phyloP scores from a whole-genome alignment of 208 protist genomes.

The Wallacemonas sp. region DNA sequence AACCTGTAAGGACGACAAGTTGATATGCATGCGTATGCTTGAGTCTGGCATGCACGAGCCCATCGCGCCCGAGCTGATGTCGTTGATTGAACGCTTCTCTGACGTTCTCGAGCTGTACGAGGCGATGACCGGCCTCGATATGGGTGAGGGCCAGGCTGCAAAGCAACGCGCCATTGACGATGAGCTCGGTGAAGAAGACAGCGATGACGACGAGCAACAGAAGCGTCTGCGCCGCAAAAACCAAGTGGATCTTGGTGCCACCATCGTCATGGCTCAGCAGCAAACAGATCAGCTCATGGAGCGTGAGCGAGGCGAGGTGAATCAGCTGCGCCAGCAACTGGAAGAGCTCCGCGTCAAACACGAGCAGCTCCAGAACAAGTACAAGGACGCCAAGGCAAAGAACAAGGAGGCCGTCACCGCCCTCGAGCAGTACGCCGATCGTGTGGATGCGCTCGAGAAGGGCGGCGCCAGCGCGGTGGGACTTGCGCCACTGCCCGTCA shows the following conservation, averaged over 20 bases:
- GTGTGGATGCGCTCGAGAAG: conserved; percentile 57
- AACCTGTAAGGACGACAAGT: conserved; percentile 83
- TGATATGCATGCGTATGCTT: conserved; percentile 80
- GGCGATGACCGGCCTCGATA: conserved; percentile 82
- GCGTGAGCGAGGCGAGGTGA: conserved; percentile 58
- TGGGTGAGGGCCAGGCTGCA: conserved; percentile 72
- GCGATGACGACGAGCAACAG: conserved; percentile 85
- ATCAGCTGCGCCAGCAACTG: conserved; percentile 64
- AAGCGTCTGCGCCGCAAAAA: conserved; percentile 49
- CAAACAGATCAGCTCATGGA: conserved; percentile 74
- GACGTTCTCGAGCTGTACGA: conserved; percentile 81
- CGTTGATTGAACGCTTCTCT: conserved; percentile 83
- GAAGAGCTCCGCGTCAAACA: conserved; percentile 78
- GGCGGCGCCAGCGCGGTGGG: conserved; percentile 20
- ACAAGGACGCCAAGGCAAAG: conserved; percentile 91
- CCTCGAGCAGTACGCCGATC: conserved; percentile 69
- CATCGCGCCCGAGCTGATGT: conserved; percentile 76
- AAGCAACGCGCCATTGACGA: conserved; percentile 57
- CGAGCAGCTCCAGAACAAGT: conserved; percentile 90
- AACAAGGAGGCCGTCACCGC: conserved; percentile 73
- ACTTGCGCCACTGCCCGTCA: conserved; percentile 27
- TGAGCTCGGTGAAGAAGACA: conserved; percentile 42
- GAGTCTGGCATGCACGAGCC: conserved; percentile 69
- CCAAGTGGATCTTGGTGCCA: conserved; percentile 37
- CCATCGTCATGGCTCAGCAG: conserved; percentile 75